Base-by-base conservation (phyloP, 306 rosid species). In the Morella rubra region DNA sequence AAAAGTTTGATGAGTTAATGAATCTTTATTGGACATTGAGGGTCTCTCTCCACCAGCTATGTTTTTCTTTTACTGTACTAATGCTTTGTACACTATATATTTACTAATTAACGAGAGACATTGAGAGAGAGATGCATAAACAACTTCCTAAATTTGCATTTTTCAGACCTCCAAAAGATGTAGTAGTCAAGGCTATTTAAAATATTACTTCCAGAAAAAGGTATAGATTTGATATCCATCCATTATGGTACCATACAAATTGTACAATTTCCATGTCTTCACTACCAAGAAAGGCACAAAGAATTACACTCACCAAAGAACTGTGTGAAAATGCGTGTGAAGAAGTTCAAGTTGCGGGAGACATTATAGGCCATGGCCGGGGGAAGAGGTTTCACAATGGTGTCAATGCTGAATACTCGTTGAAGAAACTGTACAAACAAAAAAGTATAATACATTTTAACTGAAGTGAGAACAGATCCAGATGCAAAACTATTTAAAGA, bases 271-370 rank as follows among this genome's bases (percentile, higher is more conserved):
- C 27, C 40, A 79, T 56, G 61, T 61, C 76, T 27, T 15, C 32
- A 61, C 49, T 69, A 45, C 55, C 53, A 49, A 51, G 74, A 58
- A 78, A 65, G 15, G 62, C 16, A 49, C 27, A 69, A 41, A 13
- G 44, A 84, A 83, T 76, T 75, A 16, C 49, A 76, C 96, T 75
- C 87, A 95, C 99, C 99, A 53, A 89, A 90, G 85, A 95, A 92
- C 70, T 90, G 99, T 1, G 99, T 95, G 89, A 95, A 95, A 81
- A 95, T 95, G 77, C 97, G 91, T 0, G 99, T 92, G 89, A 95
- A 95, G 96, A 95, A 95, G 89, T 32, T 85, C 93, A 92, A 86
- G 88, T 95, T 92, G 85, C 97, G 96, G 80, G 99, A 92, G 50
- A 75, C 92, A 87, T 89, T 88, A 82, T 89, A 88, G 47, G 87